A percentile compares a stretch with the other conserved stretches of the same genome.
phyloP scores from a whole-genome alignment of 306 rosid species.

The Vicia sativa region DNA sequence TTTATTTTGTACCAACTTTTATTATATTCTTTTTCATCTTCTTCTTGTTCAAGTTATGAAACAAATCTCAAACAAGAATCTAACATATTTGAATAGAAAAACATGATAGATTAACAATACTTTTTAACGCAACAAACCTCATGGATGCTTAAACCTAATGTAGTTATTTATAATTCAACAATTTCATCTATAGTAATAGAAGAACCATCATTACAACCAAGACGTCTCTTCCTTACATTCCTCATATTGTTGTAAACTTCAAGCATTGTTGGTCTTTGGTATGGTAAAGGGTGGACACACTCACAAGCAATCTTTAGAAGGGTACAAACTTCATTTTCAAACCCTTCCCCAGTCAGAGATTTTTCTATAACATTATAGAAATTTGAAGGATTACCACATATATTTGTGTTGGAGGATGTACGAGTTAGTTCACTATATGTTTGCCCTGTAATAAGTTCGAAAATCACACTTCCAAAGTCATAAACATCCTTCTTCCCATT shows the following conservation, averaged over 20 bases:
- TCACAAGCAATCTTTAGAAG: slow-evolving; percentile 33
- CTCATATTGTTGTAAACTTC: slow-evolving; percentile 36
- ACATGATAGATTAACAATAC: too few relatives aligned
- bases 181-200: not conserved
- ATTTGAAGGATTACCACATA: not conserved
- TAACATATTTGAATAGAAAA: too few relatives aligned
- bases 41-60: too few relatives aligned
- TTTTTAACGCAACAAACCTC: too few relatives aligned
- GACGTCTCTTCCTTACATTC: not conserved
- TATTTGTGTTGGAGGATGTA: not conserved
- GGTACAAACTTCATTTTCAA: slow-evolving; percentile 28
- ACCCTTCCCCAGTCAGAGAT: slow-evolving; percentile 31
- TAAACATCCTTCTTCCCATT: slow-evolving; percentile 46
- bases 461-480: slow-evolving; percentile 45
- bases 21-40: too few relatives aligned
- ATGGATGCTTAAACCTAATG: not conserved
- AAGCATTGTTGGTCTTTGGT: not conserved
- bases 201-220: not conserved
- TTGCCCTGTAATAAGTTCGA: slow-evolving; percentile 40
- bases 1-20: too few relatives aligned
- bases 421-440: not conserved
- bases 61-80: too few relatives aligned
- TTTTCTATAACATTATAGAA: slow-evolving; percentile 25
- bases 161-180: not conserved
- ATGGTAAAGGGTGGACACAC: too few relatives aligned